These are phyloP conservation scores for Endogone sp. DNA, from an alignment of 192 early-diverging fungal genomes.

Conservation along the genomic window DNA sequence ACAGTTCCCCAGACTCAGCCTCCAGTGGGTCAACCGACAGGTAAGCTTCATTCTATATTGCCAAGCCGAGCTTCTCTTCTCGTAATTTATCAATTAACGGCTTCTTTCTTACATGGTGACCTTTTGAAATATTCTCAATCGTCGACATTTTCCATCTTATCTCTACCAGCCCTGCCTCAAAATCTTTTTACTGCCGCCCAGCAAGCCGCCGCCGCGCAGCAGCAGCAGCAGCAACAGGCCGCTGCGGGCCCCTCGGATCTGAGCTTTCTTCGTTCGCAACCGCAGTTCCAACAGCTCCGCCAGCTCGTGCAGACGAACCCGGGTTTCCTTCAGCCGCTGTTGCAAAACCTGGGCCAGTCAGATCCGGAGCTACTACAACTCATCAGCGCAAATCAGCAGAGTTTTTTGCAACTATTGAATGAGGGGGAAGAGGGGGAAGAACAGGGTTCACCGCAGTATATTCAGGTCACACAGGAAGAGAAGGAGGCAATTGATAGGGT, in stretches of 20 bases:
- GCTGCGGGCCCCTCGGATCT: constrained; percentile 39
- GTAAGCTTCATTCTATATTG: background rate
- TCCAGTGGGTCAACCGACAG: background rate
- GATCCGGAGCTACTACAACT: constrained; percentile 82
- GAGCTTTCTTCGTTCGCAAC: constrained; percentile 62
- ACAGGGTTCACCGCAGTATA: constrained; percentile 51
- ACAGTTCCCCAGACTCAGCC: constrained; percentile 1
- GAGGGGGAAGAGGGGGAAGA: constrained; percentile 60
- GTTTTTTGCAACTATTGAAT: constrained; percentile 73
- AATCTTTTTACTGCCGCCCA: constrained; percentile 11
- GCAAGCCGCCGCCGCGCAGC: constrained; percentile 23
- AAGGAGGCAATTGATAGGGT: constrained; percentile 86
- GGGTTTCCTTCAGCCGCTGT: constrained; percentile 76
- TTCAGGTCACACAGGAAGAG: constrained; percentile 85
- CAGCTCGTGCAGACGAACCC: constrained; percentile 85
- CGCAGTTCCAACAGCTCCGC: constrained; percentile 91
- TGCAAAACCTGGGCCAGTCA: constrained; percentile 76
- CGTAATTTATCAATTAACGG: no score
- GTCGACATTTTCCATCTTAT: no score
- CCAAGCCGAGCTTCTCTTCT: background rate
- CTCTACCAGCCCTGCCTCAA: background rate
- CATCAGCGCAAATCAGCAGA: constrained; percentile 75
- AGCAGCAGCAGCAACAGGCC: constrained; percentile 23
- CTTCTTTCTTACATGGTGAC: no score
- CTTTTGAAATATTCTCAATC: no score